A percentile compares a stretch with the other conserved stretches of the same genome.
phyloP scores from a whole-genome alignment of 768 basidiomycete species.

The Suillus lakei region DNA sequence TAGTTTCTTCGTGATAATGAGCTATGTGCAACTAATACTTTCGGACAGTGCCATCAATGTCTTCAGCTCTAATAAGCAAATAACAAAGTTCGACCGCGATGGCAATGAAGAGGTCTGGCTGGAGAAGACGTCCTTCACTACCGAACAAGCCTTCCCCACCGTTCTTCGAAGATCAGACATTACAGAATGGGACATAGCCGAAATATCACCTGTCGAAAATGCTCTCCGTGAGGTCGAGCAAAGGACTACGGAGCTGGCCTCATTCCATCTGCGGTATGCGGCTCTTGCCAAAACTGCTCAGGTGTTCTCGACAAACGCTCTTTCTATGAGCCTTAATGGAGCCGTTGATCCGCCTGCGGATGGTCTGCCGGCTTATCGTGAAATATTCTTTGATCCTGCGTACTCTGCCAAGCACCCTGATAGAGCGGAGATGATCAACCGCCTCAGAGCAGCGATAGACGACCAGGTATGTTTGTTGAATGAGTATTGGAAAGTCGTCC shows the following conservation, averaged over 20 bases:
- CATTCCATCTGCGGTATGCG: slow-evolving; percentile 71
- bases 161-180: slow-evolving; percentile 91
- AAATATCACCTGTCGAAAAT: slow-evolving; percentile 85
- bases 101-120: slow-evolving; percentile 80
- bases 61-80: slow-evolving; percentile 78
- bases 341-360: slow-evolving; percentile 84
- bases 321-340: slow-evolving; percentile 86
- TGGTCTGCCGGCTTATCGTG: slow-evolving; percentile 76
- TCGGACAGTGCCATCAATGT: slow-evolving; percentile 71
- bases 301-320: slow-evolving; percentile 72
- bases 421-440: slow-evolving; percentile 69
- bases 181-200: slow-evolving; percentile 65
- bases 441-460: slow-evolving; percentile 75
- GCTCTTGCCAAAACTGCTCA: slow-evolving; percentile 80
- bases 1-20: slow-evolving; percentile 16
- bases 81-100: slow-evolving; percentile 66
- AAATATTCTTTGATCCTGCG: slow-evolving; percentile 72
- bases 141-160: slow-evolving; percentile 90
- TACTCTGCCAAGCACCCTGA: slow-evolving; percentile 75
- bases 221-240: slow-evolving; percentile 82
- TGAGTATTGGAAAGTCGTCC: background rate
- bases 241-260: slow-evolving; percentile 78
- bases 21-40: slow-evolving; percentile 6
- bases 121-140: slow-evolving; percentile 87
- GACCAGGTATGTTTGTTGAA: slow-evolving; percentile 62